Base-by-base conservation (phyloP, 202 grass and related monocot genomes). In the Bolboschoenoplectus hybrid region DNA sequence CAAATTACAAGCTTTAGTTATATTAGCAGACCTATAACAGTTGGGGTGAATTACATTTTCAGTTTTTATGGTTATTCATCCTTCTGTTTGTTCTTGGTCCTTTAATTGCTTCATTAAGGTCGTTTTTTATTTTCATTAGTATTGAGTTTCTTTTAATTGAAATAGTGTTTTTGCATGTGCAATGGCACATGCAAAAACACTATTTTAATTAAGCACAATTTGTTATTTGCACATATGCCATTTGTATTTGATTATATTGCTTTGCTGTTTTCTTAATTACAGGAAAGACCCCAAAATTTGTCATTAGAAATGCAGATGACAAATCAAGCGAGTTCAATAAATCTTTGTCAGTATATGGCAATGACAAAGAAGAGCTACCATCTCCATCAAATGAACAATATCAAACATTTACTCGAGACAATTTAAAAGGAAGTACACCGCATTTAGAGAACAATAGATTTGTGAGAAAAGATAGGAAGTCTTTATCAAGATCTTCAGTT, bases 221-320 rank as follows among this genome's bases (percentile, higher is more conserved):
- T 68, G 45, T 51, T 83, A 50, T 84, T 67, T 57, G 14, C 53
- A 57, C 40, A 32, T 40, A 69, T 84, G 26, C 62, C 14, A 8
- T 60, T 47, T 82, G 63, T 67, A 65, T 66, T 49, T 82, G 13
- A 82, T 82, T 11, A 50, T 47, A 32, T 80, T 61, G 14, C 38
- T 10, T 38, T 80, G 53, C 49, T 44, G 47, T 73, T 84, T 86
- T 86, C 14, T 90, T 47, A 81, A 69, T 67, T 87, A 85, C 86
- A 98, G 96, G 96, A 58, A 98, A 90, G 44, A 64, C 93, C 88
- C 96, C 91, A 43, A 92, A 90, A 73, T 92, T 98, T 87, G 90
- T 95, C 94, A 73, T 88, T 82, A 90, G 96, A 47, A 90, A 88
- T 73, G 88, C 95, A 84, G 61, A 91, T 74, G 82, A 60, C 57